Conservation (phyloP, 225 moss, liverwort and hornwort genomes). For the Polytrichum formosum region DNA sequence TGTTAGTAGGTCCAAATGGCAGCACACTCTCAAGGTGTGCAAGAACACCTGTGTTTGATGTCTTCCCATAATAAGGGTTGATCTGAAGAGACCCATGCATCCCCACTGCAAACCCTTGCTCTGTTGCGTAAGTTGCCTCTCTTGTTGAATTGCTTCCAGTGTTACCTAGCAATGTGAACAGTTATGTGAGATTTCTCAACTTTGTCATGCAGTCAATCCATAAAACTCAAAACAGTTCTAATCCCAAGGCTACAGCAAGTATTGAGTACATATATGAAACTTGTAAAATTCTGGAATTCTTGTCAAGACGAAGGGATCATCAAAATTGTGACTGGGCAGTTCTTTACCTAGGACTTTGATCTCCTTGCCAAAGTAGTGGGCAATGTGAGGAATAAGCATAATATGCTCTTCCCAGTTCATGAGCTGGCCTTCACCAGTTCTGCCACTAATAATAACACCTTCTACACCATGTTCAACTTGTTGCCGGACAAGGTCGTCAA, state of each 20-base stretch:
- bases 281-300: no score
- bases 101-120: slow-evolving; percentile 87
- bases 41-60: slow-evolving; percentile 65
- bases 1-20: slow-evolving; percentile 74
- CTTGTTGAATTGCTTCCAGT: slow-evolving; percentile 90
- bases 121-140: slow-evolving; percentile 85
- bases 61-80: slow-evolving; percentile 95
- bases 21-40: slow-evolving; percentile 69
- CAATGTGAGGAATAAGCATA: slow-evolving; percentile 75
- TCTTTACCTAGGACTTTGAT: slow-evolving; percentile 63
- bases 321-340: no score
- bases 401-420: slow-evolving; percentile 96
- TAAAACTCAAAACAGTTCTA: no score
- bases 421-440: slow-evolving; percentile 94
- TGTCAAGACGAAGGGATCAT: no score
- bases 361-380: slow-evolving; percentile 55
- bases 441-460: slow-evolving; percentile 80
- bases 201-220: no score
- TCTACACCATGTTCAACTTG: slow-evolving; percentile 70
- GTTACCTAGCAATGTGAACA: slow-evolving; percentile 37
- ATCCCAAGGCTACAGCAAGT: no score
- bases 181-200: background rate
- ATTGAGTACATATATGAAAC: no score
- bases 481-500: slow-evolving; percentile 57
- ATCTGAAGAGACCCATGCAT: slow-evolving; percentile 93